Evolutionary conservation across 805 yeast genomes (phyloP).

Genomic region (Lipomyces mesembrius): DNA sequence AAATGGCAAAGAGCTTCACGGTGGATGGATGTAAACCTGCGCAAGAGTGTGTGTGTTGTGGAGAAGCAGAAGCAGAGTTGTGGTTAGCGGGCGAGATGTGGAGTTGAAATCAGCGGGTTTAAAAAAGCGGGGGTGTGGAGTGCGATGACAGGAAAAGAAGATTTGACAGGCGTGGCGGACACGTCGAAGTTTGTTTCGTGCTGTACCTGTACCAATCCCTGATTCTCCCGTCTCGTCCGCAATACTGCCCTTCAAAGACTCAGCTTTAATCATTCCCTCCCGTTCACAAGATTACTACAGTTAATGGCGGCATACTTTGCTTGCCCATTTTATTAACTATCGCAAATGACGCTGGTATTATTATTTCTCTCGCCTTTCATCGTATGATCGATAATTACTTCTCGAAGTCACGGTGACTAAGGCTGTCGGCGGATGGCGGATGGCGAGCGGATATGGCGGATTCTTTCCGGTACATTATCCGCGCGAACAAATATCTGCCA

Average conservation of each 20-base stretch:
- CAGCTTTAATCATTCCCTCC: neutral
- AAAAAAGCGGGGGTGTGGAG: slow-evolving; percentile 2
- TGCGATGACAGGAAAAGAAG: neutral
- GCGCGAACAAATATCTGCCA: no score
- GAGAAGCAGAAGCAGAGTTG: neutral
- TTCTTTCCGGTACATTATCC: no score
- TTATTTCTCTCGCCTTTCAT: no score
- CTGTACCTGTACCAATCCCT: neutral
- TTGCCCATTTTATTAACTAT: no score
- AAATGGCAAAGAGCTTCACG: neutral
- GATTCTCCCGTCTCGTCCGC: no score
- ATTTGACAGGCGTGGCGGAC: neutral
- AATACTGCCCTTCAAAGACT: no score
- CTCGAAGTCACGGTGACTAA: no score
- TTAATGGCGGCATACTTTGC: no score
- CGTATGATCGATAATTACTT: neutral
- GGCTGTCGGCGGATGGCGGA: no score
- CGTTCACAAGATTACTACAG: neutral
- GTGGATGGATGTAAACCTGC: neutral
- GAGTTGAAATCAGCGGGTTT: neutral
- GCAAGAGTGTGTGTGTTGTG: neutral
- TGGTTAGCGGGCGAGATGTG: neutral
- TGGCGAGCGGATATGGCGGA: no score
- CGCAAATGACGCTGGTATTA: no score
- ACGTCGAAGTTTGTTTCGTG: no score